A percentile compares a stretch with the other conserved stretches of the same genome.
Conservation (phyloP, 106 monocot genomes). For the Dendrobium nobile region DNA sequence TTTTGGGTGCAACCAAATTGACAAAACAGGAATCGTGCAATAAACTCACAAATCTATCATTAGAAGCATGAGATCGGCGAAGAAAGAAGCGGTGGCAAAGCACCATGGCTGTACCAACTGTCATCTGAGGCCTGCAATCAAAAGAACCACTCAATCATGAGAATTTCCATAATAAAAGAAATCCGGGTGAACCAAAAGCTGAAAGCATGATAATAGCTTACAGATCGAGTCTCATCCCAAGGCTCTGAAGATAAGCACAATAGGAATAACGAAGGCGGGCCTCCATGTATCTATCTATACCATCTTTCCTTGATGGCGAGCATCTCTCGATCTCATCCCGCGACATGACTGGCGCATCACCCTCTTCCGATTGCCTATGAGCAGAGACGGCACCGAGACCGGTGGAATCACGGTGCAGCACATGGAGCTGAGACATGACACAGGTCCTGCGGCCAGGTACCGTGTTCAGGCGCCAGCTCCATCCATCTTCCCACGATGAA, state of each 20-base stretch:
- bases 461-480: neutral
- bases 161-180: neutral
- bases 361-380: constrained; percentile 8
- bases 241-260: constrained; percentile 64
- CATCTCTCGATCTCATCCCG: constrained; percentile 84
- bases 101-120: constrained; percentile 72
- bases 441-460: neutral
- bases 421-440: constrained; percentile 2
- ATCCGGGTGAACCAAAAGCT: neutral
- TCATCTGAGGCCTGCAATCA: constrained; percentile 80
- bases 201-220: constrained; percentile 19
- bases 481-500: constrained; percentile 5
- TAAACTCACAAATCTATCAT: constrained; percentile 90
- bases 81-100: constrained; percentile 89
- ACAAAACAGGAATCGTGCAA: neutral
- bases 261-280: constrained; percentile 71
- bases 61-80: constrained; percentile 84
- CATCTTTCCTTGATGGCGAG: constrained; percentile 91
- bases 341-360: constrained; percentile 37
- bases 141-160: neutral
- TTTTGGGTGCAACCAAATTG: neutral
- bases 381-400: neutral
- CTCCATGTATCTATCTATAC: constrained; percentile 54
- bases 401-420: neutral
- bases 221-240: constrained; percentile 65